Percentiles rank a stretch among this genome's conserved stretches.
Evolutionary conservation across 768 basidiomycete species (phyloP).

Genomic region (Suillus tomentosus): DNA sequence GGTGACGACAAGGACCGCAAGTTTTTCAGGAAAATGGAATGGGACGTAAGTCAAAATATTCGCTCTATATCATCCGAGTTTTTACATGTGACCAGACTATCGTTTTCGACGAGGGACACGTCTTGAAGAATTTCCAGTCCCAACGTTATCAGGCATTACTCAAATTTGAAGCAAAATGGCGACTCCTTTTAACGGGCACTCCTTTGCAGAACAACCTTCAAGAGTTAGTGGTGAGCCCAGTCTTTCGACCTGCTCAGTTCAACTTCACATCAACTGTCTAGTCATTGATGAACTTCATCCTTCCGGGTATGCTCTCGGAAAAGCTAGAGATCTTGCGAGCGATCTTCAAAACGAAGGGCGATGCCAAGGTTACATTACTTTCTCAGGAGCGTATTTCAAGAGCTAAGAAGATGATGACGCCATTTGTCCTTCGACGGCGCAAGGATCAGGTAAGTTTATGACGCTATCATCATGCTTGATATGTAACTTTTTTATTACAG

Average conservation of each 20-base stretch:
- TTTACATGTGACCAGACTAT: constrained; percentile 60
- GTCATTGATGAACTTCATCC: constrained; percentile 98
- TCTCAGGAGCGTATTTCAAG: constrained; percentile 92
- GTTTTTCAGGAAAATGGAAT: constrained; percentile 88
- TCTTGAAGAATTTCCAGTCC: constrained; percentile 97
- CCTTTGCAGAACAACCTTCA: constrained; percentile 92
- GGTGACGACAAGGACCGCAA: constrained; percentile 86
- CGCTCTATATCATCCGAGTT: not conserved
- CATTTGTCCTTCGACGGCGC: constrained; percentile 94
- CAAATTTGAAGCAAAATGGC: constrained; percentile 85
- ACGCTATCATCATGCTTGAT: not conserved
- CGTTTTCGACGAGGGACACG: constrained; percentile 96
- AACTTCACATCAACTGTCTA: constrained; percentile 32
- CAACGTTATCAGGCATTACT: constrained; percentile 91
- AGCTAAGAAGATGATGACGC: constrained; percentile 99
- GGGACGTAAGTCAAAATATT: constrained; percentile 69
- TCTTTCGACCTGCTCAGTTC: constrained; percentile 12
- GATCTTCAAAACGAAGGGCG: constrained; percentile 97
- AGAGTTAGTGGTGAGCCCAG: constrained; percentile 73
- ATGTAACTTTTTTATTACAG: constrained; percentile 37
- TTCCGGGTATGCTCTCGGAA: constrained; percentile 84
- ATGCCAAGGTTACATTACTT: constrained; percentile 83
- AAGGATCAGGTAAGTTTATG: constrained; percentile 79
- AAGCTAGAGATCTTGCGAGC: constrained; percentile 80
- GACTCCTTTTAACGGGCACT: constrained; percentile 91